These are phyloP conservation scores for Bruguiera gymnorhiza DNA, from an alignment of 345 rosid genomes.

Conservation along the genomic window DNA sequence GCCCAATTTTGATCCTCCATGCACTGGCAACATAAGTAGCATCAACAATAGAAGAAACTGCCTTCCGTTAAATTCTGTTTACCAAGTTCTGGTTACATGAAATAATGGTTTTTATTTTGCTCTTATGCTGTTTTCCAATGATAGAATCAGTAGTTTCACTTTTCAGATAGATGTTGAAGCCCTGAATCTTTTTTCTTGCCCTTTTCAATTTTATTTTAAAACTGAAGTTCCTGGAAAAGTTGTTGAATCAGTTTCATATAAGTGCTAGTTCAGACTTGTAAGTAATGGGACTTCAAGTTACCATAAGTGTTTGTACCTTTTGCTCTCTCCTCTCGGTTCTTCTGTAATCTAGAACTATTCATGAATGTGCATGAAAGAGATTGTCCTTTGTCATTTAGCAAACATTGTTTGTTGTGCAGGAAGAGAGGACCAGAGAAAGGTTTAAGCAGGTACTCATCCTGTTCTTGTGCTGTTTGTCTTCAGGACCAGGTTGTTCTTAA, in stretches of 20 bases:
- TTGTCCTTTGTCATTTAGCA: background rate
- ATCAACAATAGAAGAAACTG: too few relatives aligned
- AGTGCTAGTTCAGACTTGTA: too few relatives aligned
- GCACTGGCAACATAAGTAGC: too few relatives aligned
- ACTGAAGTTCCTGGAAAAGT: too few relatives aligned
- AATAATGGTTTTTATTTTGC: background rate
- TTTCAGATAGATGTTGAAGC: too few relatives aligned
- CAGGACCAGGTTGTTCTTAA: background rate
- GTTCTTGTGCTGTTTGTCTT: background rate
- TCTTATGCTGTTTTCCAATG: background rate
- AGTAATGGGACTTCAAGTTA: too few relatives aligned
- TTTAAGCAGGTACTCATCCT: conserved; percentile 50
- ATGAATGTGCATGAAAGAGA: background rate
- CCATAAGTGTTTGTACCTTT: background rate
- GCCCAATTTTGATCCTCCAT: too few relatives aligned
- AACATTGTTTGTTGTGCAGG: conserved; percentile 39
- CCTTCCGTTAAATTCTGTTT: background rate
- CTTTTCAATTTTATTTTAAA: too few relatives aligned
- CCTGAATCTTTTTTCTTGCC: too few relatives aligned
- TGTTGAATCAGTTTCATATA: too few relatives aligned
- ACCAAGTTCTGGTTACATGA: background rate
- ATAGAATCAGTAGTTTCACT: background rate
- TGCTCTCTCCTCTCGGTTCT: background rate
- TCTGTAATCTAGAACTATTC: background rate
- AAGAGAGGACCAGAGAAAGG: conserved; percentile 63